Percentiles rank a stretch among this genome's conserved stretches.
phyloP scores from a whole-genome alignment of 139 green algal species.

The Picochlorum sp. region DNA sequence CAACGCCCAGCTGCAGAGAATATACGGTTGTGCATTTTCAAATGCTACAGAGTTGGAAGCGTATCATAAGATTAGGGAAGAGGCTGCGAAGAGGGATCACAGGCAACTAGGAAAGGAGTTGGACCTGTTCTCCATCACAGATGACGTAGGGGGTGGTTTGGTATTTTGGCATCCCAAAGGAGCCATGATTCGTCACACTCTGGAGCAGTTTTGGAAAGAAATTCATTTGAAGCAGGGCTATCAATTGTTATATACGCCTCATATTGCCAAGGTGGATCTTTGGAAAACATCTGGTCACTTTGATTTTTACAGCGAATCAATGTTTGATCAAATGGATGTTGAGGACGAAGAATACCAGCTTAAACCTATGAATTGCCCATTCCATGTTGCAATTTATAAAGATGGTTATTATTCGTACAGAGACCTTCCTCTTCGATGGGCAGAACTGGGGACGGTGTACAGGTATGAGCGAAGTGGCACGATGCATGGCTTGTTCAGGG shows the following conservation, averaged over 20 bases:
- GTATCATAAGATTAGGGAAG: constrained; percentile 68
- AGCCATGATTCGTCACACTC: constrained; percentile 66
- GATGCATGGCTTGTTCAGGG: constrained; percentile 95
- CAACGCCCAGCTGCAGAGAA: constrained; percentile 74
- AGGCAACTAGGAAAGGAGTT: constrained; percentile 86
- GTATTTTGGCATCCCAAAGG: constrained; percentile 97
- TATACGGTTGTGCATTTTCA: constrained; percentile 94
- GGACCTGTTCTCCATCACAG: constrained; percentile 85
- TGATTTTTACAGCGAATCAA: constrained; percentile 95
- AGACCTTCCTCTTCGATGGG: constrained; percentile 87
- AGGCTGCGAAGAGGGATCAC: constrained; percentile 68
- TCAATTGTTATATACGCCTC: constrained; percentile 86
- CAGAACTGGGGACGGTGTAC: constrained; percentile 97
- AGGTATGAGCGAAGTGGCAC: constrained; percentile 89
- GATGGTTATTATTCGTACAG: constrained; percentile 51
- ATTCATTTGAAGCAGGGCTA: constrained; percentile 81
- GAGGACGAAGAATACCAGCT: constrained; percentile 94
- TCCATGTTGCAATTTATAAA: constrained; percentile 94
- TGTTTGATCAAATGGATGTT: constrained; percentile 89
- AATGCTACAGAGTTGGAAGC: constrained; percentile 56
- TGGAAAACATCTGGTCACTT: constrained; percentile 94
- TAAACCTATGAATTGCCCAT: constrained; percentile 98
- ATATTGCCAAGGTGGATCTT: constrained; percentile 91
- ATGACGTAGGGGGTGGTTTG: constrained; percentile 68
- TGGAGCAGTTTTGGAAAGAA: constrained; percentile 93